Evolutionary conservation across 1,284 basidiomycete genomes (phyloP), one percentile per base, ranked within the genome.

Genomic region (Rhodotorula sp.): DNA sequence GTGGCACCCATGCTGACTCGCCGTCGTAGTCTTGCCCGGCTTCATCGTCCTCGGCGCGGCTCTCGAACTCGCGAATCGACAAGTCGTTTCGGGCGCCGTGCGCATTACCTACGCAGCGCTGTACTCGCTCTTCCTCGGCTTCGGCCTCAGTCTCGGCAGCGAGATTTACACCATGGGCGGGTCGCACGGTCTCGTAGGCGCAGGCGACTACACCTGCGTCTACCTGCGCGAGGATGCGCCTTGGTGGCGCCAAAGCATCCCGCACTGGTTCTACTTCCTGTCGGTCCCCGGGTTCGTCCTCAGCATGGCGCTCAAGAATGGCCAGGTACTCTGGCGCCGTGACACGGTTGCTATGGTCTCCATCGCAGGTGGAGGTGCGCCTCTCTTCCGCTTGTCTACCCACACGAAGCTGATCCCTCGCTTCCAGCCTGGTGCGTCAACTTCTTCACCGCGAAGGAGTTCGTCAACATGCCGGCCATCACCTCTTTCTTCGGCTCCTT

Each of bases 71-170:
- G 82, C 82, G 52, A 75, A 78, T 62, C 74, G 80, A 8, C 74
- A 70, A 72, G 89, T 94, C 77, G 87, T 92, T 34, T 86, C 90
- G 1, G 91, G 54, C 27, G 89, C 91, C 27, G 92, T 95, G 49
- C 86, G 92, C 52, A 84, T 96, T 25, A 91, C 91, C 71, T 96
- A 70, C 65, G 66, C 68, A 5, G 57, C 68, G 12, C 63, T 73
- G 17, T 73, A 73, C 46, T 59, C 59, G 1, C 72, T 74, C 25
- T 91, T 92, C 84, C 85, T 93, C 23, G 91, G 90, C 0, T 93
- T 93, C 78, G 91, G 92, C 7, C 86, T 93, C n/a, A 87, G 89
- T 17, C 90, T 92, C 68, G 91, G 91, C 13, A 89, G 87, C 0
- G 85, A 89, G 68, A 79, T 90, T 13, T 93, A 74, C 65, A 60